Evolutionary conservation across 164 flowering plant genomes (phyloP).

Genomic region (Vitis amurensis): DNA sequence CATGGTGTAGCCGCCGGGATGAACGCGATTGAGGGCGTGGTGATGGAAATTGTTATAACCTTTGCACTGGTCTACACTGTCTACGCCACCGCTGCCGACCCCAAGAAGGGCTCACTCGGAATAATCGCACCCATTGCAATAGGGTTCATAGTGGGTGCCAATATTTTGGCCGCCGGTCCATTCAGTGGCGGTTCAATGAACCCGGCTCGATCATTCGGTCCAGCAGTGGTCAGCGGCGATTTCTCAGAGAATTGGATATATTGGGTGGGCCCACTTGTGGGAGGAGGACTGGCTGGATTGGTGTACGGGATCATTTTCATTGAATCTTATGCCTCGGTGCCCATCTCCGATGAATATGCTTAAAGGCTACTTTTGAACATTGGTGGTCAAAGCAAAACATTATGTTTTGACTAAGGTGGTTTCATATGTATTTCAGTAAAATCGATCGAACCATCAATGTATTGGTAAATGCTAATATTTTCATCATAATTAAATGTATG

Average conservation of each 20-base stretch:
- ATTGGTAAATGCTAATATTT: too few relatives aligned
- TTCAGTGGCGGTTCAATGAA: slow-evolving; percentile 80
- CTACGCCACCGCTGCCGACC: slow-evolving; percentile 76
- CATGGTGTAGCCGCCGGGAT: slow-evolving; percentile 50
- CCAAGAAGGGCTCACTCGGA: slow-evolving; percentile 63
- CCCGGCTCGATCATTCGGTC: slow-evolving; percentile 78
- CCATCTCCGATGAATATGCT: slow-evolving; percentile 34
- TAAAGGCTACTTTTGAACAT: slow-evolving; percentile 1
- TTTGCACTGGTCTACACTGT: slow-evolving; percentile 75
- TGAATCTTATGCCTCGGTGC: slow-evolving; percentile 45
- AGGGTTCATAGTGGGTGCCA: slow-evolving; percentile 78
- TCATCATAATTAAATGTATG: too few relatives aligned
- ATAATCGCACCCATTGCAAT: slow-evolving; percentile 73
- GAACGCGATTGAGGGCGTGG: slow-evolving; percentile 37
- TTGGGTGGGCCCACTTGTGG: slow-evolving; percentile 78
- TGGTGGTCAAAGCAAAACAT: too few relatives aligned
- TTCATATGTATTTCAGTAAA: too few relatives aligned
- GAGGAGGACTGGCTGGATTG: slow-evolving; percentile 68
- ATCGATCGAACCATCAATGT: too few relatives aligned
- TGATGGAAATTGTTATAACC: slow-evolving; percentile 62
- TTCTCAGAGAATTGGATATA: slow-evolving; percentile 60
- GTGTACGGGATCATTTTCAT: slow-evolving; percentile 64
- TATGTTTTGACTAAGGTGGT: too few relatives aligned
- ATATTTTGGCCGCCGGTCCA: slow-evolving; percentile 74
- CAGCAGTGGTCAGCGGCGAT: slow-evolving; percentile 61